phyloP scores from a whole-genome alignment of 495 filamentous ascomycete species.

The Pseudotulostoma volvatum region DNA sequence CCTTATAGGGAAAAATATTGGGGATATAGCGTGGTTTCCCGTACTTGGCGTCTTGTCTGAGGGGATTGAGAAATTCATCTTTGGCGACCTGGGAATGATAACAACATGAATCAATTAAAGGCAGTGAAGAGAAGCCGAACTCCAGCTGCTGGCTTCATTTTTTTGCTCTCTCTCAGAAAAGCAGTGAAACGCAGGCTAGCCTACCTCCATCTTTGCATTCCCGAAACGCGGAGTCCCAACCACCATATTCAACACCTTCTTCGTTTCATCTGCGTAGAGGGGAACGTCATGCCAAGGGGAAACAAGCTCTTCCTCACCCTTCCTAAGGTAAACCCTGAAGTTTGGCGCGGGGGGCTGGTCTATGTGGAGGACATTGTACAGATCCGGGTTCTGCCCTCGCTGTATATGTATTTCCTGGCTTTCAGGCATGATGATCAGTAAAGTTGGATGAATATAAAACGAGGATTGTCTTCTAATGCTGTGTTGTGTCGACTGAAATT shows the following conservation, averaged over 20 bases:
- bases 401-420: no score
- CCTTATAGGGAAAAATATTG: slow-evolving; percentile 99
- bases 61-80: slow-evolving; percentile 91
- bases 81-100: slow-evolving; percentile 61
- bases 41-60: slow-evolving; percentile 57
- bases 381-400: no score
- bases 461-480: no score
- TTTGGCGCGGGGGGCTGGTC: no score
- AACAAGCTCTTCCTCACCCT: no score
- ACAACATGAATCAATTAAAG: slow-evolving; percentile 7
- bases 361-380: no score
- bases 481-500: no score
- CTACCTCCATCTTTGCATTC: slow-evolving; percentile 96
- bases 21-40: slow-evolving; percentile 75
- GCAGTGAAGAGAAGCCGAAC: not conserved
- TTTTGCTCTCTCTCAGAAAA: not conserved
- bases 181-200: slow-evolving; percentile 2
- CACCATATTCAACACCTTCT: slow-evolving; percentile 96
- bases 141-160: not conserved
- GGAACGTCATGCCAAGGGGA: slow-evolving; percentile 98
- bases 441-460: no score
- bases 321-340: no score
- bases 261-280: slow-evolving; percentile 84
- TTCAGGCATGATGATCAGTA: no score
- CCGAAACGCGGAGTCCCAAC: slow-evolving; percentile 99